Evolutionary conservation across 371 early-diverging fungal species (phyloP), one percentile per base, ranked within the genome.

Genomic region (Chytridium lagenaria): DNA sequence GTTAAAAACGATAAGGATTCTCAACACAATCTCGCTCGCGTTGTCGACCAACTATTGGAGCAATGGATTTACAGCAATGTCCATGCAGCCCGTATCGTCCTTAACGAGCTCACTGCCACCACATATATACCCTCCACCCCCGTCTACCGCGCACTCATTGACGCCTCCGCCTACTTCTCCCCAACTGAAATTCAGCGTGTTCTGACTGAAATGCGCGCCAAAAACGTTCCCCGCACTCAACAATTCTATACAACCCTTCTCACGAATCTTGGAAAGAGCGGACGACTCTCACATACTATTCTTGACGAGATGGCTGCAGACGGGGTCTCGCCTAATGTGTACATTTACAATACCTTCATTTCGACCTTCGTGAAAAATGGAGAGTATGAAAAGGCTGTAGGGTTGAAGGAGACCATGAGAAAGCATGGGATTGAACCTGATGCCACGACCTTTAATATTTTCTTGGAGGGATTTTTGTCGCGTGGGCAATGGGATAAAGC

Each of bases 331-430:
- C 86, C 86, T 0, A 83, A 76, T 19, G 37, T 79, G 10, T 74
- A 77, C 51, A 78, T 86, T 0, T 86, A 83, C 70, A 86, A 88
- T 52, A 80, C 80, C 0, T 28, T 88, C 0, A 59, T 88, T 7
- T 78, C 81, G 5, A 79, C 80, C 15, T 84, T 78, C 66, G 83
- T 83, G 51, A 76, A 81, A 0, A 63, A 52, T 0, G 72, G 77
- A n/a, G 75, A 84, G 16, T 26, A 78, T 7, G 65, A 72, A 0
- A 66, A 57, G 15, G 85, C 85, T 1, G 39, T 80, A 15, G 26
- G 28, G 2, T 26, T 87, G 19, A 61, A 80, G 1, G 49, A 74
- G 2, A 77, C 79, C 39, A 87, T 87, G 85, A 67, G 75, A 7
- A 31, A 59, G 30, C 50, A 69, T 5, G 68, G 73, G 0, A 63